Evolutionary conservation across 2,329 filamentous ascomycete genomes (phyloP).

Genomic region (Aspergillus candidus): DNA sequence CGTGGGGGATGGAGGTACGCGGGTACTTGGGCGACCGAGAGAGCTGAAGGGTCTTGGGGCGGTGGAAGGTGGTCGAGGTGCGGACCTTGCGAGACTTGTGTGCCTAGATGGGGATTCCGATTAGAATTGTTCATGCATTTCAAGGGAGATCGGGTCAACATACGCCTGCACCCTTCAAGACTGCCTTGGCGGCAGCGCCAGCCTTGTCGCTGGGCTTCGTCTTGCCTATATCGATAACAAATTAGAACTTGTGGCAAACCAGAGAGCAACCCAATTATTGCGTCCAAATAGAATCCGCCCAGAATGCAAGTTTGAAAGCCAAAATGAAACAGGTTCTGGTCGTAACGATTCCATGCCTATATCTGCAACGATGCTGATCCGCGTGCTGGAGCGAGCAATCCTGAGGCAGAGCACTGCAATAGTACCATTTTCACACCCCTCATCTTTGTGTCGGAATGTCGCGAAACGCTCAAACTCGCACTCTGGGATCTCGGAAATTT

Average conservation of each 20-base stretch:
- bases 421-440: neutral
- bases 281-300: neutral
- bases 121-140: slow-evolving; percentile 8
- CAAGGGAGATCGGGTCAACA: slow-evolving; percentile 39
- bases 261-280: neutral
- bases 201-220: slow-evolving; percentile 69
- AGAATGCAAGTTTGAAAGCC: no score
- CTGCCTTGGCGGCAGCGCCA: slow-evolving; percentile 88
- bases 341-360: neutral
- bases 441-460: neutral
- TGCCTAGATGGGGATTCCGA: slow-evolving; percentile 43
- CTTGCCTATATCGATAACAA: slow-evolving; percentile 29
- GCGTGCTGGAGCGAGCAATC: no score
- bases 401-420: no score
- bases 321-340: neutral
- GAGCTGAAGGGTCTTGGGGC: slow-evolving; percentile 90
- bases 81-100: slow-evolving; percentile 93
- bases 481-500: slow-evolving; percentile 11
- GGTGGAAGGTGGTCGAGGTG: slow-evolving; percentile 91
- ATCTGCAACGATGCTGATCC: no score
- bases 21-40: slow-evolving; percentile 92
- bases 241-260: slow-evolving; percentile 1
- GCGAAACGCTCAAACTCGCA: slow-evolving; percentile 17
- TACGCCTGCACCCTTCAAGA: slow-evolving; percentile 95
- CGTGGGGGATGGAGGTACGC: slow-evolving; percentile 86